Evolutionary conservation across 257 asterid species (phyloP).

Genomic region (Solanum pennellii): DNA sequence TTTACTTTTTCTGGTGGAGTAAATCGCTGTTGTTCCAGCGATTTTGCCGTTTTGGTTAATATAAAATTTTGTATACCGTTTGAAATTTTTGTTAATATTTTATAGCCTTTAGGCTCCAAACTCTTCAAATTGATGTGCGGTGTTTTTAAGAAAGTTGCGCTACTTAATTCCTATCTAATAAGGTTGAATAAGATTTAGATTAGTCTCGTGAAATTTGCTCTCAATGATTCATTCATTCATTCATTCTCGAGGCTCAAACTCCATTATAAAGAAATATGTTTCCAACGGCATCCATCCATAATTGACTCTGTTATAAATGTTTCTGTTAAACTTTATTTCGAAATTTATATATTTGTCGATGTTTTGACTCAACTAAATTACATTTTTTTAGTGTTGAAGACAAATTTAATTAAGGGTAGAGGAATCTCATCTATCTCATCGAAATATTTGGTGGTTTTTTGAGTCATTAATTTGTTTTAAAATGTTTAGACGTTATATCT

Average conservation of each 20-base stretch:
- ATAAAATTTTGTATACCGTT: too few species aligned
- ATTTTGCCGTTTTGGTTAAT: too few species aligned
- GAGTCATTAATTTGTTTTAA: not conserved
- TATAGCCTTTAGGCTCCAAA: too few species aligned
- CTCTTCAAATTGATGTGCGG: not conserved
- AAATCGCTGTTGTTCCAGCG: too few species aligned
- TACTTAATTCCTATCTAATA: not conserved
- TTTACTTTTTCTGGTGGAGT: too few species aligned
- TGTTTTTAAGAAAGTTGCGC: not conserved
- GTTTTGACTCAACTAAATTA: not conserved
- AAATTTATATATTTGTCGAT: not conserved
- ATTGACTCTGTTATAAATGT: not conserved
- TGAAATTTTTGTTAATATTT: too few species aligned
- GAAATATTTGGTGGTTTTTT: not conserved
- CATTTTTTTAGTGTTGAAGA: not conserved
- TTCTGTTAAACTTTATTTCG: not conserved
- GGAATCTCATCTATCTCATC: not conserved
- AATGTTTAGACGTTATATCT: not conserved
- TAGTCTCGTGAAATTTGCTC: not conserved
- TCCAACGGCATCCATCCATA: accelerated
- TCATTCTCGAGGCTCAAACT: not conserved
- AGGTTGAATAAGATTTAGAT: not conserved
- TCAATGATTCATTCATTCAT: not conserved
- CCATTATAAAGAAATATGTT: not conserved
- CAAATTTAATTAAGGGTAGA: not conserved